Evolutionary conservation across 768 basidiomycete species (phyloP).

Genomic region (Phaeolepiota aurea): DNA sequence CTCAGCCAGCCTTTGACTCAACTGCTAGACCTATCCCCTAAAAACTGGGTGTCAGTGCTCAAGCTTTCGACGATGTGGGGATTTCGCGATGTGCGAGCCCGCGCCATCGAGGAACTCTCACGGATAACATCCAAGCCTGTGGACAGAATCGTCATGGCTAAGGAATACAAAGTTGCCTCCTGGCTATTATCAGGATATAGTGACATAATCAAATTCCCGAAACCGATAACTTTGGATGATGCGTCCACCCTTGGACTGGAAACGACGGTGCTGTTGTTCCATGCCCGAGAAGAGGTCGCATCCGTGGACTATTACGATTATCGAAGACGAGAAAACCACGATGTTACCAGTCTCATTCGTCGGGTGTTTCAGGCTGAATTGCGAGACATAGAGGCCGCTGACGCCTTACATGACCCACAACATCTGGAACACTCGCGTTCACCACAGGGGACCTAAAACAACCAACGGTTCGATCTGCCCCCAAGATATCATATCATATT

Average conservation of each 20-base stretch:
- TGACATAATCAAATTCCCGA: background rate
- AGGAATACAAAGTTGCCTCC: background rate
- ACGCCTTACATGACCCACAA: too few relatives aligned
- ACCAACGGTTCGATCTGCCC: too few relatives aligned
- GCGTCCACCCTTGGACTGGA: background rate
- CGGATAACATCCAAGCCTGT: background rate
- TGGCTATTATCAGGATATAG: background rate
- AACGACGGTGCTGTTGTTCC: background rate
- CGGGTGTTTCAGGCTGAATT: too few relatives aligned
- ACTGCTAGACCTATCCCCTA: background rate
- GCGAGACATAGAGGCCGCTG: too few relatives aligned
- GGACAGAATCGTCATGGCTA: background rate
- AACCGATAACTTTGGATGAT: background rate
- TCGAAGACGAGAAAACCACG: too few relatives aligned
- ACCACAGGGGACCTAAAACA: too few relatives aligned
- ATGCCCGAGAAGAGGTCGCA: background rate
- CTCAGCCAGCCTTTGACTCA: too few relatives aligned
- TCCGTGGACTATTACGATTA: too few relatives aligned
- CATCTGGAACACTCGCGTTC: too few relatives aligned
- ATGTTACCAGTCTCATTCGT: too few relatives aligned
- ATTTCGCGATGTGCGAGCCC: constrained; percentile 14
- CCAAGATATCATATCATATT: too few relatives aligned
- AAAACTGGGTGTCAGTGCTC: constrained; percentile 23
- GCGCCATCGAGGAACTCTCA: constrained; percentile 13
- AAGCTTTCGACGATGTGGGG: constrained; percentile 27